phyloP scores from a whole-genome alignment of 1,284 basidiomycete species.

The Pholiota adiposa region DNA sequence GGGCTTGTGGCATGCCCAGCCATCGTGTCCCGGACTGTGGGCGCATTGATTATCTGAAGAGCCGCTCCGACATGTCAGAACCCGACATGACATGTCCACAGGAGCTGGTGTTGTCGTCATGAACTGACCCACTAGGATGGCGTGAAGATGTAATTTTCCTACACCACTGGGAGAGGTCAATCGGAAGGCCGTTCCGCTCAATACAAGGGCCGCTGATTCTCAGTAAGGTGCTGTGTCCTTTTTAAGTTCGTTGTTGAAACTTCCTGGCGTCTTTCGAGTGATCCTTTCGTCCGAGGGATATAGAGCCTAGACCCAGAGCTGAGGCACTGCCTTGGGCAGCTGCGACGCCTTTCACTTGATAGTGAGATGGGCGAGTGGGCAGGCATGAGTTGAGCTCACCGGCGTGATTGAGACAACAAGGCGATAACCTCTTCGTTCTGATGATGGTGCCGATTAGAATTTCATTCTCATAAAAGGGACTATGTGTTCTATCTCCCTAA shows the following conservation, averaged over 20 bases:
- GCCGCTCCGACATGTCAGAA: background rate
- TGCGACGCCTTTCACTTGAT: too few relatives aligned
- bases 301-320: background rate
- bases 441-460: background rate
- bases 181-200: background rate
- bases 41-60: background rate
- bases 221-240: background rate
- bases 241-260: background rate
- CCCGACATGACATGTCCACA: background rate
- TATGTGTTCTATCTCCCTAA: background rate
- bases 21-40: background rate
- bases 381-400: too few relatives aligned
- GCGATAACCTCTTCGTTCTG: background rate
- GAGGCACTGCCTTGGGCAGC: too few relatives aligned
- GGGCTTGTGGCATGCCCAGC: background rate
- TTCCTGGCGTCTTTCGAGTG: too few relatives aligned
- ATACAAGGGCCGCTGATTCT: background rate
- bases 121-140: background rate
- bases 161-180: background rate
- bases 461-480: background rate
- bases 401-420: too few relatives aligned
- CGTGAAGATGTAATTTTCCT: background rate
- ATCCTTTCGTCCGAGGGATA: background rate
- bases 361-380: too few relatives aligned
- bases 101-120: background rate